Evolutionary conservation across 2,329 filamentous ascomycete species (phyloP).

Genomic region (Trichoderma semiorbis): DNA sequence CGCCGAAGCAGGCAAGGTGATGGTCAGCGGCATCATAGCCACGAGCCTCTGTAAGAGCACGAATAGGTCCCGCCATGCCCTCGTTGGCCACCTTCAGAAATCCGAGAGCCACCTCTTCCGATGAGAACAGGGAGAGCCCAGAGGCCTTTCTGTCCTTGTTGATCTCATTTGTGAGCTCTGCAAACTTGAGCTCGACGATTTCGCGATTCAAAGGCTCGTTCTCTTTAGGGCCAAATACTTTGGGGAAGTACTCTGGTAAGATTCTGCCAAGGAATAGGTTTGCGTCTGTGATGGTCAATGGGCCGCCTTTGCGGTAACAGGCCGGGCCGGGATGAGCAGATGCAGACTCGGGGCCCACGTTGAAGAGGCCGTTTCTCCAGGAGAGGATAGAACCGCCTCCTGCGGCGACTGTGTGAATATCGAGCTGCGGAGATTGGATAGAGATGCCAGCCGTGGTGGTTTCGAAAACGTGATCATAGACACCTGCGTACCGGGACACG

Average conservation of each 20-base stretch:
- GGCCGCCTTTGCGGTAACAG: constrained; percentile 70
- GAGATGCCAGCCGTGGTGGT: constrained; percentile 75
- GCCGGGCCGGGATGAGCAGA: constrained; percentile 68
- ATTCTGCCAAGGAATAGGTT: constrained; percentile 64
- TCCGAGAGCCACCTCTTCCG: constrained; percentile 36
- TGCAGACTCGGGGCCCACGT: constrained; percentile 69
- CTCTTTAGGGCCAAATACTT: constrained; percentile 44
- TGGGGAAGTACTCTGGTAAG: constrained; percentile 63
- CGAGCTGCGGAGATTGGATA: constrained; percentile 74
- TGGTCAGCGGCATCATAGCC: constrained; percentile 36
- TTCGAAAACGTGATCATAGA: constrained; percentile 55
- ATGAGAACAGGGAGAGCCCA: constrained; percentile 26
- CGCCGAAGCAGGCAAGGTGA: constrained; percentile 37
- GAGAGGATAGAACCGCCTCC: constrained; percentile 69
- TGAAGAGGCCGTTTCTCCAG: constrained; percentile 69
- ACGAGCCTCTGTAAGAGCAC: constrained; percentile 35
- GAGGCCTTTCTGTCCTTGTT: constrained; percentile 35
- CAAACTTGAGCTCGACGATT: constrained; percentile 38
- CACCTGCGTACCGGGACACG: constrained; percentile 61
- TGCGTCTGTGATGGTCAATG: constrained; percentile 69
- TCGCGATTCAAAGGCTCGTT: constrained; percentile 37
- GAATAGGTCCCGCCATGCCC: constrained; percentile 36
- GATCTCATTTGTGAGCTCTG: constrained; percentile 40
- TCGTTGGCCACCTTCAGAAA: constrained; percentile 38
- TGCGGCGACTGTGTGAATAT: constrained; percentile 78